Evolutionary conservation across 2,329 filamentous ascomycete genomes (phyloP), one percentile per base, ranked within the genome.

Genomic region (Triangularia verruculosa): DNA sequence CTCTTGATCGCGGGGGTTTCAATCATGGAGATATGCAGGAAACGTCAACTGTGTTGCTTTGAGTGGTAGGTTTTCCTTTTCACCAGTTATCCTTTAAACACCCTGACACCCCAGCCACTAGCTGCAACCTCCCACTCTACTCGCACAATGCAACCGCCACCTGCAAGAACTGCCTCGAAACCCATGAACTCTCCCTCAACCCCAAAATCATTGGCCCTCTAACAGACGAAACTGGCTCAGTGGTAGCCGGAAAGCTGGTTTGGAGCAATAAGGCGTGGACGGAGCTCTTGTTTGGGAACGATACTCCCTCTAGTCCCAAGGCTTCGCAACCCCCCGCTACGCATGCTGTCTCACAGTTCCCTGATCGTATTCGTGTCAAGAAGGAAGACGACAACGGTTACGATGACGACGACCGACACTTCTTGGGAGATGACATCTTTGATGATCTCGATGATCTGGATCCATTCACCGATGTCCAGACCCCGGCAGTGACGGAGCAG

Each of bases 201-300:
- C 75, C 79, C 3, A 73, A 73, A 9, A 71, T 79, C 30, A 70
- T 82, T 25, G 77, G 78, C 8, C 71, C 70, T 0, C 68, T 82
- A 2, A 58, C 78, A 7, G 80, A 89, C 64, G 86, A 89, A 71
- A 88, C 84, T 0, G 85, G 82, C 4, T 77, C 76, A 32, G 77
- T 87, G 8, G 70, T 73, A 1, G 71, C 77, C 1, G 81, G 80
- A 0, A 86, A 85, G 71, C 73, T 87, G 2, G 73, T 86, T 17
- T 81, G 86, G 75, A 81, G 78, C 4, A 74, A 80, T 15, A 62
- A 74, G 1, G 85, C 85, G 0, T 88, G 85, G 85, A 70, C 71
- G 3, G 72, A 76, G 61, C 69, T 78, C 15, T 68, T 78, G 32
- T 74, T 74, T 15, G 68, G 68, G 11, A 47, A 57, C 34, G n/a